Percentiles rank a stretch among this genome's conserved stretches.
phyloP scores from a whole-genome alignment of 1,139 yeast species.

The Yamadazyma diospyri region DNA sequence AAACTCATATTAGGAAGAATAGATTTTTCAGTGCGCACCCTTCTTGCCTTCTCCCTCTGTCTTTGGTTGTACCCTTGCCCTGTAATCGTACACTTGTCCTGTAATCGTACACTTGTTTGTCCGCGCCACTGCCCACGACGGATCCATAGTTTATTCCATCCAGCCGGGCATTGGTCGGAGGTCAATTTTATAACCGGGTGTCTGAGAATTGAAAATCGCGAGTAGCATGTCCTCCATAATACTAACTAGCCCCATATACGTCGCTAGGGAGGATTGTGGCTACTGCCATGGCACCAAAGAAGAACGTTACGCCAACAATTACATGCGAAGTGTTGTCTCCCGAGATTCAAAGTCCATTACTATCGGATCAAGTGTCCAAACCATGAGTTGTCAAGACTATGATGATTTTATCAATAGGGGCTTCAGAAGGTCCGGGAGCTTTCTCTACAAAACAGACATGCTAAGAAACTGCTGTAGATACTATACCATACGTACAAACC shows the following conservation, averaged over 20 bases:
- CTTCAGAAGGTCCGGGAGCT: slow-evolving; percentile 74
- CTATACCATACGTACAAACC: slow-evolving; percentile 70
- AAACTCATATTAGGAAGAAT: slow-evolving; percentile 3
- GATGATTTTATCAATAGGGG: slow-evolving; percentile 68
- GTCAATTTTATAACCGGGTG: too few relatives aligned
- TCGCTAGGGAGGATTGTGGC: slow-evolving; percentile 49
- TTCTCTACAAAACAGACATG: slow-evolving; percentile 70
- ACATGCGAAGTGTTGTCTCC: slow-evolving; percentile 15
- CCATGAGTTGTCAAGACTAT: slow-evolving; percentile 51
- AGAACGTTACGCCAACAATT: slow-evolving; percentile 34
- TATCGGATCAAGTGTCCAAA: slow-evolving; percentile 48
- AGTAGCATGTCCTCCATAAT: slow-evolving; percentile 6
- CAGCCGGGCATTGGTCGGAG: too few relatives aligned
- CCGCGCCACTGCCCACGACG: too few relatives aligned
- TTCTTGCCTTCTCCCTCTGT: slow-evolving; percentile 1
- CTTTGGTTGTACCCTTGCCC: too few relatives aligned
- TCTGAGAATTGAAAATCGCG: too few relatives aligned
- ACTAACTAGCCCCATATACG: slow-evolving; percentile 20
- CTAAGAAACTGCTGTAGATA: slow-evolving; percentile 76
- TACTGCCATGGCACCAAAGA: slow-evolving; percentile 56
- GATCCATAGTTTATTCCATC: too few relatives aligned
- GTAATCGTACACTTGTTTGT: too few relatives aligned
- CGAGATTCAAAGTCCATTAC: slow-evolving; percentile 24
- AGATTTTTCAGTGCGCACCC: background rate
- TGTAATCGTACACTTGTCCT: too few relatives aligned